Evolutionary conservation across 441 rosid genomes (phyloP), one percentile per base, ranked within the genome.

Genomic region (Mallotus japonicus): DNA sequence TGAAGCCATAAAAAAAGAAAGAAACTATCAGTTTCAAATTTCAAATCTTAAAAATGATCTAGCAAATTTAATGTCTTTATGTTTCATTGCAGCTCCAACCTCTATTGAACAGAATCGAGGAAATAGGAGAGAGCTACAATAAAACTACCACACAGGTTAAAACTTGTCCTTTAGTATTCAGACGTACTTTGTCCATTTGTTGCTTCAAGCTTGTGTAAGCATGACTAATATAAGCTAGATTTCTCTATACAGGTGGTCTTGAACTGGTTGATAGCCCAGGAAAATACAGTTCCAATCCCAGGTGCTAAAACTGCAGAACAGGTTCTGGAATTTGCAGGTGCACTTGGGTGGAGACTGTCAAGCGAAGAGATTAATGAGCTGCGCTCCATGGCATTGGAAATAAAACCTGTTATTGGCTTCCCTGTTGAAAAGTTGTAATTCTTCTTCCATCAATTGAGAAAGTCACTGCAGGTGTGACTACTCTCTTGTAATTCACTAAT

Each of bases 191-290:
- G 2, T 64, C 3, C 3, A 28, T 28, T 28, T 28, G 32, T 28
- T 28, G 32, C 32, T 28, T 28, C 32, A 20, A 44, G 53, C 67
- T 64, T 20, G 8, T 17, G n/a, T 60, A 53, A 4, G 20, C 57
- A 53, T 3, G 19, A 53, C 19, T 17, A 15, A 6, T 61, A 13
- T 12, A 67, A 59, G 32, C 42, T 19, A 44, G 49, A 4, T 70
- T 50, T 59, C 56, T 75, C 17, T 32, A n/a, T 68, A 61, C 61
- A 92, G 99, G 97, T 95, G n/a, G 93, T 28, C 73, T 84, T 92
- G 72, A 95, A 95, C 83, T 95, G 99, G 99, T 84, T 95, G 77
- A 82, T 91, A 76, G 93, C 93, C 16, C 99, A 91, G 75, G 97
- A 83, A 49, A 95, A 91, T 69, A 93, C 92, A 13, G 86, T 89